Evolutionary conservation across 2,329 filamentous ascomycete genomes (phyloP), one percentile per base, ranked within the genome.

Genomic region (Trichophyton verrucosum): DNA sequence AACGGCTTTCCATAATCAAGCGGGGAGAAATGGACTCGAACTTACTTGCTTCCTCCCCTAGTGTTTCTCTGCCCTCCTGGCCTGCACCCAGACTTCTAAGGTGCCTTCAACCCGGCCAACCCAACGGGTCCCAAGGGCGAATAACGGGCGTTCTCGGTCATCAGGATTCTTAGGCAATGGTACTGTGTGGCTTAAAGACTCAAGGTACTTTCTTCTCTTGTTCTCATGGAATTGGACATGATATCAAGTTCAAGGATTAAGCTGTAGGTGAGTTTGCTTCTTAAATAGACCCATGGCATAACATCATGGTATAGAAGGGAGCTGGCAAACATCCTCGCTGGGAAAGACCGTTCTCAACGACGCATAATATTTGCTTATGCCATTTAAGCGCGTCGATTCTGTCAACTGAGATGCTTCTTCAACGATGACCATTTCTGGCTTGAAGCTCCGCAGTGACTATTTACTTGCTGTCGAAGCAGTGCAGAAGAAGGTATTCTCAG

Each of bases 391-490:
- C 20, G 9, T 59, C 11, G 57, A 15, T 30, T 59, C 57, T 24
- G 57, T 47, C 36, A 59, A 27, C 24, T 51, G 57, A 6, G 40
- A 59, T 49, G 57, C 57, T 59, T 59, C 57, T n/a, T 59, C 57
- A 5, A 51, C 57, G n/a, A 59, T 51, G 24, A 59, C 22, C 20
- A n/a, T 22, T n/a, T 11, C 46, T 15, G 57, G 57, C 6, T 59
- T 46, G 33, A 59, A 59, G 33, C 24, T 15, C 17, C n/a, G 58
- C 15, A 59, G 58, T 17, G 58, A 15, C 27, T 59, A 53, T 27
- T 40, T 20, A 13, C 58, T 44, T 15, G 58, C 58, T 27, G 58
- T 59, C 11, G 44, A 59, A n/a, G 42, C 58, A 46, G 58, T 59
- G 40, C 58, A 59, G 17, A 59, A 51, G 33, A 36, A 27, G 4